Evolutionary conservation across 139 green algal species (phyloP).

Genomic region (Tetradesmus lagerheimii): DNA sequence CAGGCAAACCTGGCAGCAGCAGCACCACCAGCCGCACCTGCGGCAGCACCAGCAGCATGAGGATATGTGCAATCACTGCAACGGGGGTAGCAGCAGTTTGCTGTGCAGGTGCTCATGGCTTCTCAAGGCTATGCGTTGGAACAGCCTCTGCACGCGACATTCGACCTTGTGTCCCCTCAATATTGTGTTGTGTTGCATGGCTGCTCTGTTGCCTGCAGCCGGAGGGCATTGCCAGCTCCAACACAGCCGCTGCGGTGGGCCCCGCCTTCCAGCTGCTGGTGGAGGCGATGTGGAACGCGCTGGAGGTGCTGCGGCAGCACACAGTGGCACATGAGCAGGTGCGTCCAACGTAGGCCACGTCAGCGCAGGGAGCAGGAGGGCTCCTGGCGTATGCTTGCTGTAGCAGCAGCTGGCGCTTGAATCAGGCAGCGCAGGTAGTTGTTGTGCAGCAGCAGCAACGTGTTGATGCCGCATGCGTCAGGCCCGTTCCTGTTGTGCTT

Average conservation of each 20-base stretch:
- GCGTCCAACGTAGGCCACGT: no score
- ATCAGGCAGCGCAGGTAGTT: neutral
- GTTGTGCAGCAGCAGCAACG: neutral
- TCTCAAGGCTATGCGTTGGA: neutral
- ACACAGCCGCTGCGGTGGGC: neutral
- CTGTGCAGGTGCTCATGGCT: neutral
- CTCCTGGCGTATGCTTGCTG: no score
- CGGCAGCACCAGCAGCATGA: neutral
- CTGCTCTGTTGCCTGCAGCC: neutral
- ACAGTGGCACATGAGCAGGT: conserved; percentile 5
- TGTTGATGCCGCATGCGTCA: neutral
- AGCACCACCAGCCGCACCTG: neutral
- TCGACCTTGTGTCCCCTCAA: no score
- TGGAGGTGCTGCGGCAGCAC: conserved; percentile 42
- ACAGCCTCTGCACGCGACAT: no score
- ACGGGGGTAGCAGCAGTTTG: neutral
- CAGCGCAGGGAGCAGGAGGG: no score
- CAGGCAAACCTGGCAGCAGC: neutral
- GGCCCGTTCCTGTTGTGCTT: neutral
- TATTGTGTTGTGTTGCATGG: no score
- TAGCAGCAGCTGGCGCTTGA: no score
- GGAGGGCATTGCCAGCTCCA: neutral
- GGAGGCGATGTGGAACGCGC: conserved; percentile 7
- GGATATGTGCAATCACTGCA: neutral
- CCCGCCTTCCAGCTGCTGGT: neutral